Evolutionary conservation across 176 grass and related monocot species (phyloP).

Genomic region (Stipa capillata): DNA sequence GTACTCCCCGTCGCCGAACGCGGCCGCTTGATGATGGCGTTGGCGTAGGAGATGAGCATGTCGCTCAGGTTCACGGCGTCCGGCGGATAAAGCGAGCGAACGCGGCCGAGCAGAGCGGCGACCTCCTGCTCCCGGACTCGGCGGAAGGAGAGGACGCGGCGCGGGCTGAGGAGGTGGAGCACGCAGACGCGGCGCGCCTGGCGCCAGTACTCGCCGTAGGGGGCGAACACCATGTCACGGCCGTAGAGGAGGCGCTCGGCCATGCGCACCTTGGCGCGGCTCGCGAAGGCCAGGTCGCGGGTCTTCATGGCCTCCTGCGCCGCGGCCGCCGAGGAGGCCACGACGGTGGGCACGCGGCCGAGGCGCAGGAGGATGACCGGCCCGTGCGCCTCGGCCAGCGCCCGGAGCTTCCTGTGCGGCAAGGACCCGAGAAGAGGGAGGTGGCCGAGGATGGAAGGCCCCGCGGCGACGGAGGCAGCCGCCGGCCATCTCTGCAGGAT

Average conservation of each 20-base stretch:
- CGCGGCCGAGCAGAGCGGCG: slow-evolving; percentile 1
- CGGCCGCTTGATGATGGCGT: slow-evolving; percentile 4
- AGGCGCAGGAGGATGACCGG: slow-evolving; percentile 44
- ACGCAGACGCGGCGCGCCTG: slow-evolving; percentile 42
- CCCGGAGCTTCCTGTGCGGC: slow-evolving; percentile 18
- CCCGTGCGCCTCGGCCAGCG: slow-evolving; percentile 29
- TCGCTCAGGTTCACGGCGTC: background rate
- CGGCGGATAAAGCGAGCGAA: background rate
- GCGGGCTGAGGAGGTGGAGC: slow-evolving; percentile 35
- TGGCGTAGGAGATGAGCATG: background rate
- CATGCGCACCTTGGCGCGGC: slow-evolving; percentile 3
- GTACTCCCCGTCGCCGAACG: slow-evolving; percentile 9
- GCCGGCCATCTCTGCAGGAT: background rate
- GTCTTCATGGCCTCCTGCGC: slow-evolving; percentile 43
- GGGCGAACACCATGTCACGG: slow-evolving; percentile 30
- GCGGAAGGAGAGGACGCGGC: slow-evolving; percentile 24
- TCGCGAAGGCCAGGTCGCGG: slow-evolving; percentile 41
- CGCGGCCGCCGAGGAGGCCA: slow-evolving; percentile 41
- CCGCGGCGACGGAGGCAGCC: slow-evolving; percentile 31
- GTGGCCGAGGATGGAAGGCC: slow-evolving; percentile 46
- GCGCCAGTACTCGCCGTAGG: slow-evolving; percentile 48
- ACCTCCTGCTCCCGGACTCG: slow-evolving; percentile 29
- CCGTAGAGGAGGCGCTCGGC: slow-evolving; percentile 27
- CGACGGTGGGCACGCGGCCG: slow-evolving; percentile 37
- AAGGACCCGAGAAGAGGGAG: slow-evolving; percentile 38